phyloP scores from a whole-genome alignment of 2,329 filamentous ascomycete species.

The Botryotinia narcissicola region DNA sequence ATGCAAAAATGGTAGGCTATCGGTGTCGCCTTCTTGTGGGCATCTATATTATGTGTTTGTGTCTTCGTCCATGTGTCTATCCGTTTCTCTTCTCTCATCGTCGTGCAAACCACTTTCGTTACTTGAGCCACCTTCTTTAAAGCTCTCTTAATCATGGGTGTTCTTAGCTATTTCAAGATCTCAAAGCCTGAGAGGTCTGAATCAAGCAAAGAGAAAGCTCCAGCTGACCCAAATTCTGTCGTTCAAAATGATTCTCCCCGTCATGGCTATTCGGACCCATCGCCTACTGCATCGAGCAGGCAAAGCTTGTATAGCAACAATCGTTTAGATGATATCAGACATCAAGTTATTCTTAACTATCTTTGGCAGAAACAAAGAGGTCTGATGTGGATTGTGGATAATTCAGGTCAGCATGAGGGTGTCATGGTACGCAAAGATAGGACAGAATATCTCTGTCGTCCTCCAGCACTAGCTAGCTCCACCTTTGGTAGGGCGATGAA shows the following conservation, averaged over 20 bases:
- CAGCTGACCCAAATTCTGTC: constrained; percentile 10
- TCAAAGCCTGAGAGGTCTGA: constrained; percentile 15
- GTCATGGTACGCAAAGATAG: constrained; percentile 67
- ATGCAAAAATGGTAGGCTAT: constrained; percentile 10
- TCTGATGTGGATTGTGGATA: constrained; percentile 70
- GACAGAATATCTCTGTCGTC: constrained; percentile 71
- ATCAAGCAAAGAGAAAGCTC: constrained; percentile 18
- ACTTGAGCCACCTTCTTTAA: constrained; percentile 15
- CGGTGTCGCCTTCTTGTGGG: background rate
- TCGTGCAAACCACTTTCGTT: constrained; percentile 18
- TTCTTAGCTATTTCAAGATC: constrained; percentile 20
- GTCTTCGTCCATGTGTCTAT: constrained; percentile 16
- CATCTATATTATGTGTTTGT: constrained; percentile 17
- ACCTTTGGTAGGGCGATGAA: constrained; percentile 62
- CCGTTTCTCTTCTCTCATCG: background rate
- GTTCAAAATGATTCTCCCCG: constrained; percentile 8
- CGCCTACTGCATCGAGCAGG: constrained; percentile 15
- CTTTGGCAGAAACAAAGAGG: constrained; percentile 77
- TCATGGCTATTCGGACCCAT: constrained; percentile 2
- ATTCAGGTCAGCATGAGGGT: constrained; percentile 65
- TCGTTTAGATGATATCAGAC: constrained; percentile 66
- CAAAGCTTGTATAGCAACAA: constrained; percentile 18
- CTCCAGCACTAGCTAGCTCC: constrained; percentile 60
- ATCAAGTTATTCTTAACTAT: constrained; percentile 82
- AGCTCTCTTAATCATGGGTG: constrained; percentile 12